These are phyloP conservation scores for Solanum tarijense DNA, from an alignment of 257 asterid species.

Conservation along the genomic window DNA sequence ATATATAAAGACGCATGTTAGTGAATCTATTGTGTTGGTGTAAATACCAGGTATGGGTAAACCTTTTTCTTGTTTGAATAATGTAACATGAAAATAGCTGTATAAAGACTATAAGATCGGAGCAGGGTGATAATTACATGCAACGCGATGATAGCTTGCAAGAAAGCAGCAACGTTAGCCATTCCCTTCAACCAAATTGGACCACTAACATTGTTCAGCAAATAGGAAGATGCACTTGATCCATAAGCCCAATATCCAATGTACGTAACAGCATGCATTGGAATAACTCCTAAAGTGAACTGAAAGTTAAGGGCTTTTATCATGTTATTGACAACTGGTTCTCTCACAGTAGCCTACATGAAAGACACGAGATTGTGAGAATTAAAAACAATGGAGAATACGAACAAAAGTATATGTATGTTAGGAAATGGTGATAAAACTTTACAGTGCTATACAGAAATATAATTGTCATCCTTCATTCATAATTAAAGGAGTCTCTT, in stretches of 20 bases:
- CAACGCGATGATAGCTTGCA: constrained; percentile 73
- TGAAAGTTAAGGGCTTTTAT: constrained; percentile 86
- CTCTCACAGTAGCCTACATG: constrained; percentile 70
- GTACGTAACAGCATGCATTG: constrained; percentile 79
- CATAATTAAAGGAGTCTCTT: background rate
- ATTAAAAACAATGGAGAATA: too few relatives aligned
- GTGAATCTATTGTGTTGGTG: background rate
- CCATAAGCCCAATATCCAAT: constrained; percentile 99
- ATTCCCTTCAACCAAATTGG: constrained; percentile 70
- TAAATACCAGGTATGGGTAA: background rate
- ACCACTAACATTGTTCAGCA: constrained; percentile 72
- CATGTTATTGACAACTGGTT: constrained; percentile 83
- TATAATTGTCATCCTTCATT: background rate
- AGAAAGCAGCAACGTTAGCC: constrained; percentile 71
- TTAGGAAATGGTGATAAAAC: too few relatives aligned
- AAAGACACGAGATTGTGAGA: background rate
- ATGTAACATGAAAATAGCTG: background rate
- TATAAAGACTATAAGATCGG: background rate
- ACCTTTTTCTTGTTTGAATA: background rate
- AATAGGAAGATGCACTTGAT: constrained; percentile 49
- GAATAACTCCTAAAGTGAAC: constrained; percentile 71
- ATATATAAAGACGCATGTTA: background rate
- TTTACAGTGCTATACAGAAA: too few relatives aligned
- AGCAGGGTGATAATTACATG: constrained; percentile 25
- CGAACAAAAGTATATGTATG: too few relatives aligned